Base-by-base conservation (phyloP, 495 filamentous ascomycete genomes). In the Endocarpon pusillum region DNA sequence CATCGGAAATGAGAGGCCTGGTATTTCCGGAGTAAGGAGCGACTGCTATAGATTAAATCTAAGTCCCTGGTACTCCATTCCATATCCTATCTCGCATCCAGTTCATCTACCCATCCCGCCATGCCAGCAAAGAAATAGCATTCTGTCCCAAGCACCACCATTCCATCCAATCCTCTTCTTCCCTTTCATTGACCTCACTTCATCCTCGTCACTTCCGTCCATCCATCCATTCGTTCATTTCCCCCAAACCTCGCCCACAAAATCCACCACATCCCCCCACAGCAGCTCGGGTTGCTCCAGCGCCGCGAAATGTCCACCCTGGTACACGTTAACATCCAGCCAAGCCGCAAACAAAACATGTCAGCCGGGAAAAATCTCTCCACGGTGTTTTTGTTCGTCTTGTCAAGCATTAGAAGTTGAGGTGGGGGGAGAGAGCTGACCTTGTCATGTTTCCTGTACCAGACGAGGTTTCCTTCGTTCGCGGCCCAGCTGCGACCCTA, bases 271-370 rank as follows among this genome's bases (percentile, higher is more conserved):
- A 48, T 81, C 77, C 11, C 54, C 39, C 21, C 71, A 54, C 30
- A 80, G 49, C 18, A 45, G 45, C 31, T 53, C 49, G 2, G 75
- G 75, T 25, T 58, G 38, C 47, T 79, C 69, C 31, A 75, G 42
- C 16, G 66, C 68, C 1, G 72, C 69, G 42, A 78, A 78, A 52
- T 78, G 75, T 0, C 75, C 73, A 16, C 77, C 74, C 58, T 64
- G 22, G 14, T 29, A n/a, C 3, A 9, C 3, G 33, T 29, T 20
- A 42, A 32, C 31, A 11, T 29, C 19, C 20, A n/a, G n/a, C n/a
- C n/a, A n/a, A n/a, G n/a, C n/a, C n/a, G n/a, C n/a, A n/a, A n/a
- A 31, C 28, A 5, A 8, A 14, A 5, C 5, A 31, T 31, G 28
- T 31, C 19, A 31, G 28, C 28, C 14, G 12, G 19, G 8, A 8